A percentile compares a stretch with the other conserved stretches of the same genome.
These are phyloP conservation scores for Oenanthe sinensis DNA, from an alignment of 129 eudicot species.

Conservation along the genomic window DNA sequence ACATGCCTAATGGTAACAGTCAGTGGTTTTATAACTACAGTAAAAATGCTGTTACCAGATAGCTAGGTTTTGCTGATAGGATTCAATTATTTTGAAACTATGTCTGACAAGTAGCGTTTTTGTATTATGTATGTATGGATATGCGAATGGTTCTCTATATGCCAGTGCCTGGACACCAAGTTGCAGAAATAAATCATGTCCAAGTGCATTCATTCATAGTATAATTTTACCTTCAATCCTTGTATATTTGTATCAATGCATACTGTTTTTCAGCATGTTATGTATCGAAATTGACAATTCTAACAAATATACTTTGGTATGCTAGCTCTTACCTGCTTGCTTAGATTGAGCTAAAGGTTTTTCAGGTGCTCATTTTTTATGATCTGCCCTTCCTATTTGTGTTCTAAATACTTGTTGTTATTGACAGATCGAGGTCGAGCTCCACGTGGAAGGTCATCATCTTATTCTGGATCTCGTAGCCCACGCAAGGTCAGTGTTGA, in stretches of 20 bases:
- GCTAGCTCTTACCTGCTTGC: not conserved
- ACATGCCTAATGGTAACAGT: no score
- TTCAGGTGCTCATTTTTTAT: not conserved
- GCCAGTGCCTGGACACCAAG: not conserved
- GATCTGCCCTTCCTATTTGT: not conserved
- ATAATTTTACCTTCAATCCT: not conserved
- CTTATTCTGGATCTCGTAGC: slow-evolving; percentile 74
- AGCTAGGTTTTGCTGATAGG: not conserved
- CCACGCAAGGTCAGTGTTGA: slow-evolving; percentile 72
- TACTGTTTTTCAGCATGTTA: not conserved
- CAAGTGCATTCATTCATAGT: not conserved
- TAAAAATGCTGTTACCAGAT: not conserved
- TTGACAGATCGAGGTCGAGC: slow-evolving; percentile 56
- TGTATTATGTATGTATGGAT: not conserved
- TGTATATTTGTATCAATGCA: not conserved
- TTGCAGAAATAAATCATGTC: not conserved
- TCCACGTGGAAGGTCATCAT: slow-evolving; percentile 77
- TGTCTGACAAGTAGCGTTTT: not conserved
- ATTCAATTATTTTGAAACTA: not conserved
- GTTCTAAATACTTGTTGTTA: not conserved
- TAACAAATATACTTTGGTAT: not conserved
- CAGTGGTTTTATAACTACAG: not conserved
- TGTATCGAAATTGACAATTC: not conserved
- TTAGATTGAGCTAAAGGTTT: not conserved
- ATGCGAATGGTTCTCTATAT: not conserved